Conservation (phyloP, 116 monocot genomes). For the Iris pallida region DNA sequence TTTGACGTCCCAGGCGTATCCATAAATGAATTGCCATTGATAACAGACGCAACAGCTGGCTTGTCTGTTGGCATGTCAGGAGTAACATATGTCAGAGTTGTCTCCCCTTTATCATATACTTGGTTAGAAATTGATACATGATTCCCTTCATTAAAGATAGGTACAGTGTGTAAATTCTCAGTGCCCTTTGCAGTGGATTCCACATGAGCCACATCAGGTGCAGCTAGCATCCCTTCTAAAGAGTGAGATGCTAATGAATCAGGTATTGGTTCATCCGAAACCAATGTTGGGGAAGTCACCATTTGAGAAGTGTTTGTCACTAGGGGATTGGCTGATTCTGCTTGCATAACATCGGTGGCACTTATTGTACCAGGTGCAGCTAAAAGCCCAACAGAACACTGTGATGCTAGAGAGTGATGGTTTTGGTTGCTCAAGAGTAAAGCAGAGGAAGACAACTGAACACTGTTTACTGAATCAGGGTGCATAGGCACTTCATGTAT, state of each 20-base stretch:
- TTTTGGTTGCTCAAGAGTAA: neutral
- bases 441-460: neutral
- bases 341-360: neutral
- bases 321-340: neutral
- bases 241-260: neutral
- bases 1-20: constrained; percentile 9
- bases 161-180: constrained; percentile 2
- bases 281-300: neutral
- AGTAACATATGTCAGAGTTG: constrained; percentile 3
- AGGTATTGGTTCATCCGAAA: neutral
- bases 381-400: neutral
- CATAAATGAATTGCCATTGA: neutral
- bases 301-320: neutral
- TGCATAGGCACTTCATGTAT: neutral
- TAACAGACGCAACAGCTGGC: neutral
- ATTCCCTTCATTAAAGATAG: constrained; percentile 5
- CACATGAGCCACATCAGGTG: constrained; percentile 7
- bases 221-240: neutral
- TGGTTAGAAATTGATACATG: constrained; percentile 1
- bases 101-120: constrained; percentile 10
- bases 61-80: constrained; percentile 5
- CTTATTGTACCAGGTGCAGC: neutral
- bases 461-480: too few species aligned
- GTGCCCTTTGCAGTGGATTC: neutral
- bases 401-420: neutral